Evolutionary conservation across 352 stramenopile species (phyloP), one percentile per base, ranked within the genome.

Genomic region (Globisporangium sylvaticum): DNA sequence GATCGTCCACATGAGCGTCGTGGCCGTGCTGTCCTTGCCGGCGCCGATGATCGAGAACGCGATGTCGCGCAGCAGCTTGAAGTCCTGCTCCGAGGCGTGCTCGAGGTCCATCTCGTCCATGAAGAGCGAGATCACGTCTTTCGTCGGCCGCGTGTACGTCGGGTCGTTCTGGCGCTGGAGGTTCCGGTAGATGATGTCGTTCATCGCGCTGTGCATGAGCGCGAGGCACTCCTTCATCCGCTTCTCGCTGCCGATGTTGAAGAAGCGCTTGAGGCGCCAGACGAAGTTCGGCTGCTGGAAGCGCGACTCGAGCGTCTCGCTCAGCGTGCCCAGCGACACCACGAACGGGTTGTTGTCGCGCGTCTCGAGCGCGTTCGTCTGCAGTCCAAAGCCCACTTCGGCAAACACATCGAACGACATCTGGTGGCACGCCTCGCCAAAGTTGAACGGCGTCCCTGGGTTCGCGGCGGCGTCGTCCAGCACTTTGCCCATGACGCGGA

Each of bases 21-120:
- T 65, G 0, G 81, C 76, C 0, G 83, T 90, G 3, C 81, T 91
- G 58, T 95, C 89, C 27, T 79, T 79, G 25, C 80, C 85, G 18
- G 61, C 65, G n/a, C 87, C 66, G 10, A 95, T 62, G 29, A 92
- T 82, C 22, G 70, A 84, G 18, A 91, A 67, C 20, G 82, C 57
- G 24, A 91, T 74, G 56, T 87, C 74, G 15, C 66, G 70, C 15
- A 91, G 58, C 29, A 77, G 73, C 24, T 81, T 70, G 20, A 62
- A 22, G 2, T 58, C 56, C 54, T 14, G 6, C 27, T 32, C 37
- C 58, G 60, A 44, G 37, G 37, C 58, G 15, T 44, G 37, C 12
- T 37, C 52, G 15, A 37, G 25, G 24, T 44, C 14, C 37, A 58
- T 22, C 10, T 59, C 56, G 22, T 69, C 56, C 58, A 69, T 53